Percentiles rank a stretch among this genome's conserved stretches.
phyloP scores from a whole-genome alignment of 1,284 basidiomycete species.

The Cutaneotrichosporon cyanovorans region DNA sequence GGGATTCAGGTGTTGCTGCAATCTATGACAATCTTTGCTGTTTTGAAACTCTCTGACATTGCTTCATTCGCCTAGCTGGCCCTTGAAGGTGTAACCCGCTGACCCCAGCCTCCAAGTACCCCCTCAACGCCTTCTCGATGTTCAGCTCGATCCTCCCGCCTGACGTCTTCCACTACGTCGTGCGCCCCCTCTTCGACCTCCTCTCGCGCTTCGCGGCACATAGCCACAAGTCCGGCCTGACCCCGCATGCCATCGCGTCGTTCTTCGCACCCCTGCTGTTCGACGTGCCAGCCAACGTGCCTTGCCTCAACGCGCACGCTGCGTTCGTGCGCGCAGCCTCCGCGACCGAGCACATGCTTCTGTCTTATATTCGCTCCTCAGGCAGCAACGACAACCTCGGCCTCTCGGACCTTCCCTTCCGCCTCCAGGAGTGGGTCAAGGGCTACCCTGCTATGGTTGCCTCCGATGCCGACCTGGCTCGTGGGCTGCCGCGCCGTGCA shows the following conservation, averaged over 20 bases:
- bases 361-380: conserved; percentile 74
- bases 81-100: too few relatives aligned
- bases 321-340: conserved; percentile 71
- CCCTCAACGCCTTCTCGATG: conserved; percentile 59
- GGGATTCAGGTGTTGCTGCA: too few relatives aligned
- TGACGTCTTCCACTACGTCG: conserved; percentile 53
- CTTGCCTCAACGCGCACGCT: conserved; percentile 69
- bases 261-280: conserved; percentile 81
- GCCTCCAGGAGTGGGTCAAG: conserved; percentile 76
- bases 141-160: conserved; percentile 48
- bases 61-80: too few relatives aligned
- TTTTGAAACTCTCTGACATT: too few relatives aligned
- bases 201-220: conserved; percentile 72
- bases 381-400: conserved; percentile 54
- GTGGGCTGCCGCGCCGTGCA: conserved; percentile 57
- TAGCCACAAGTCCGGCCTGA: conserved; percentile 69
- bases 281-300: conserved; percentile 49
- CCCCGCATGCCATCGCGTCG: conserved; percentile 72
- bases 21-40: background rate
- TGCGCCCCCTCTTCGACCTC: conserved; percentile 63
- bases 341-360: conserved; percentile 78
- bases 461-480: conserved; percentile 38
- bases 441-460: conserved; percentile 68
- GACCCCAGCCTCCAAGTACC: conserved; percentile 56
- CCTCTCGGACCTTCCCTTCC: conserved; percentile 59